These are phyloP conservation scores for Populus simonii DNA, from an alignment of 345 rosid genomes.

Conservation along the genomic window DNA sequence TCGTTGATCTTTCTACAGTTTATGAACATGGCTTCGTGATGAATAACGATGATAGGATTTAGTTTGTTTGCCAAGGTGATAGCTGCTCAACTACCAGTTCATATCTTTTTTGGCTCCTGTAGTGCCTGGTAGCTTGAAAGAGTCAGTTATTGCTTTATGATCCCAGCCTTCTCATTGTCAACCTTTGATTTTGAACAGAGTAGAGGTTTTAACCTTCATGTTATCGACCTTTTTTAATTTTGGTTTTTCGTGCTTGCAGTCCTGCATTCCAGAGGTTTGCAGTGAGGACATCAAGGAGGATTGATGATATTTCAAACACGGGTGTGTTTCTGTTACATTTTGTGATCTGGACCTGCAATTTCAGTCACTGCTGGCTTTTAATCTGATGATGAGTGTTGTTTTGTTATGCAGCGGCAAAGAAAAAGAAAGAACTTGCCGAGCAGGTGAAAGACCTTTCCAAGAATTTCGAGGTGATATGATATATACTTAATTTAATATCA, in stretches of 20 bases:
- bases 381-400: background rate
- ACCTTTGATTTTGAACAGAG: background rate
- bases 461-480: constrained; percentile 37
- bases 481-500: background rate
- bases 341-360: background rate
- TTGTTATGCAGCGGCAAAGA: constrained; percentile 46
- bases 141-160: background rate
- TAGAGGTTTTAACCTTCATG: background rate
- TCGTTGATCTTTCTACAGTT: background rate
- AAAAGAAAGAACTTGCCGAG: constrained; percentile 53
- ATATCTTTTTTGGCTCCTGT: background rate
- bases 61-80: background rate
- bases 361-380: background rate
- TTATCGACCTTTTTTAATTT: background rate
- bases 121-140: background rate
- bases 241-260: constrained; percentile 29
- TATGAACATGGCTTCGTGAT: background rate
- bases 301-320: constrained; percentile 56
- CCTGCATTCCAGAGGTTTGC: constrained; percentile 89
- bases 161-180: background rate
- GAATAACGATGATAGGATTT: background rate
- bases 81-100: background rate
- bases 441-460: constrained; percentile 53
- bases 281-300: constrained; percentile 68
- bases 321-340: constrained; percentile 30